Conservation (phyloP, 208 protist species). For the Angomonas ambiguus region DNA sequence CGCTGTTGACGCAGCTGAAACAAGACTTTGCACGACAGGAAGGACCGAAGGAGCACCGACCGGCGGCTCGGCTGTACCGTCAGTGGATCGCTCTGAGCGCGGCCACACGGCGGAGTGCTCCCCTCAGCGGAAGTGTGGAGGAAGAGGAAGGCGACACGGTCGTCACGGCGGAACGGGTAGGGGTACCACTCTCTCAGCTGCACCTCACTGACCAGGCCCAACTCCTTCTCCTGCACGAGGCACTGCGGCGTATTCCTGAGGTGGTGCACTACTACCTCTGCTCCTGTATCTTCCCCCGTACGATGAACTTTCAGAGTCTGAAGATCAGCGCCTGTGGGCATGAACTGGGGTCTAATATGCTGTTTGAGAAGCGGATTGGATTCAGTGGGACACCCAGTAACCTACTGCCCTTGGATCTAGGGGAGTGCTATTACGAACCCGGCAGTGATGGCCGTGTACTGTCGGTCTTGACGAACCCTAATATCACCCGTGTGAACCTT, state of each 20-base stretch:
- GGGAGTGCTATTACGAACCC: constrained; percentile 92
- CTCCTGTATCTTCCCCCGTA: constrained; percentile 80
- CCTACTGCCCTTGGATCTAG: constrained; percentile 91
- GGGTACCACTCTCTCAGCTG: constrained; percentile 84
- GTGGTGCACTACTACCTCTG: constrained; percentile 87
- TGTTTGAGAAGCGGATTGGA: constrained; percentile 90
- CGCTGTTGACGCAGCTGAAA: constrained; percentile 79
- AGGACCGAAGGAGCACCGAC: constrained; percentile 83
- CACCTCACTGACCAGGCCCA: constrained; percentile 69
- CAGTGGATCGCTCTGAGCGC: constrained; percentile 70
- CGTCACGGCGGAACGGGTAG: constrained; percentile 30
- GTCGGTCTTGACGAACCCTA: constrained; percentile 82
- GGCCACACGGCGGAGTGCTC: not conserved
- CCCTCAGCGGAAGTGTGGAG: not conserved
- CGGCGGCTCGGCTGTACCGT: constrained; percentile 71
- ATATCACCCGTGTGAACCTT: constrained; percentile 55
- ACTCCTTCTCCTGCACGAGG: constrained; percentile 48
- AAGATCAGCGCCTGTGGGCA: constrained; percentile 95
- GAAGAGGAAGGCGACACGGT: constrained; percentile 18
- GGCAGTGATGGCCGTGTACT: constrained; percentile 92
- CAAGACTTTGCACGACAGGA: constrained; percentile 82
- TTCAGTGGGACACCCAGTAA: constrained; percentile 95
- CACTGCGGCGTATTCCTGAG: constrained; percentile 67
- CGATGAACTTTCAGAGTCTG: constrained; percentile 85
- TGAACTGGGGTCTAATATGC: constrained; percentile 92